phyloP scores from a whole-genome alignment of 805 yeast species.

The Wickerhamomyces xylosicus region DNA sequence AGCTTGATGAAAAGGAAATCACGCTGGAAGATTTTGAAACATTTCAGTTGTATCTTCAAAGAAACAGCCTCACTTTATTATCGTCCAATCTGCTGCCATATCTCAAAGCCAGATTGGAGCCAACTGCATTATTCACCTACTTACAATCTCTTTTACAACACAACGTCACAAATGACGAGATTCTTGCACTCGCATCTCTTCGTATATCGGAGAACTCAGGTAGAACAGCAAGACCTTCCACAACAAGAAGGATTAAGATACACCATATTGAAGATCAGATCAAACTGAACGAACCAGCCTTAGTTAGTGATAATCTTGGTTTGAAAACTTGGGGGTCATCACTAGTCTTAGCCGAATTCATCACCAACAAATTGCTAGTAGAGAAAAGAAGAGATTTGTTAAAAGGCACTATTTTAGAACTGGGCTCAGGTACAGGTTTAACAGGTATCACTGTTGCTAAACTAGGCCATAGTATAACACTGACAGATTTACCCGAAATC shows the following conservation, averaged over 20 bases:
- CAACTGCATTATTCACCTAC: background rate
- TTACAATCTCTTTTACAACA: conserved; percentile 26
- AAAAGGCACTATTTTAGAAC: conserved; percentile 38
- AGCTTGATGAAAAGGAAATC: conserved; percentile 27
- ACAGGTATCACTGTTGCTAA: conserved; percentile 63
- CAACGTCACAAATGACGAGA: conserved; percentile 22
- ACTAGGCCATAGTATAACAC: conserved; percentile 30
- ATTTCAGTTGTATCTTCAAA: conserved; percentile 35
- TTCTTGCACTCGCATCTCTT: conserved; percentile 47
- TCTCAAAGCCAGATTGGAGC: conserved; percentile 24
- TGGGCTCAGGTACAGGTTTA: conserved; percentile 96
- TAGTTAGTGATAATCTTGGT: conserved; percentile 82
- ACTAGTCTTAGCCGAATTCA: conserved; percentile 45
- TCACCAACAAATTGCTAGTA: conserved; percentile 26
- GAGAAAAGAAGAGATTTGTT: conserved; percentile 14
- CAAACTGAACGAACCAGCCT: conserved; percentile 64
- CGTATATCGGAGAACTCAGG: conserved; percentile 80
- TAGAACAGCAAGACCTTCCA: conserved; percentile 69
- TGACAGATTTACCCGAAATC: conserved; percentile 79
- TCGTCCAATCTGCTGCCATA: conserved; percentile 16
- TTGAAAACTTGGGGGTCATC: conserved; percentile 96
- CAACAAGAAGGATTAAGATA: conserved; percentile 48
- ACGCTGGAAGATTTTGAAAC: conserved; percentile 13
- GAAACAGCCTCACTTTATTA: conserved; percentile 24
- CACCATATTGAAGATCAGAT: conserved; percentile 22